These are phyloP conservation scores for Helianthus tuberosus DNA, from an alignment of 129 eudicot species.

Conservation along the genomic window DNA sequence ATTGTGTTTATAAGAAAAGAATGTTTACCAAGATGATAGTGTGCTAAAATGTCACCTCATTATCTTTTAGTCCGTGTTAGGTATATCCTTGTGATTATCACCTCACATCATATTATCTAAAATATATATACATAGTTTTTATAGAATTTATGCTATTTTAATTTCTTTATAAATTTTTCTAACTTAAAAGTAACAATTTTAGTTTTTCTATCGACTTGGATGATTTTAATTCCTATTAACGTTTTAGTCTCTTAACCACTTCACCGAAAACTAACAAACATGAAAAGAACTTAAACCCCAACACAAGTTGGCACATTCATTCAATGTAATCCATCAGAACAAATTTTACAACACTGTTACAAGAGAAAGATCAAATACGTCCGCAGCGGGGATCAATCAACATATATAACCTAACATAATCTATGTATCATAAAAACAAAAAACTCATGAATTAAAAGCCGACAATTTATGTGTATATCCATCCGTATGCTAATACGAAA, in stretches of 20 bases:
- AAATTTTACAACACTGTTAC: conserved; percentile 7
- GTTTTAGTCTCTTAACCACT: too few relatives aligned
- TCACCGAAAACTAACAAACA: too few relatives aligned
- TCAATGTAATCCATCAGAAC: background rate
- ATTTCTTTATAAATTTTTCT: too few relatives aligned
- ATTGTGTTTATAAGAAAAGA: too few relatives aligned
- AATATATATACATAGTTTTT: too few relatives aligned
- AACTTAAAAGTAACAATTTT: too few relatives aligned
- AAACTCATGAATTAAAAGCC: conserved; percentile 1
- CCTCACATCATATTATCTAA: too few relatives aligned
- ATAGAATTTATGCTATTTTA: too few relatives aligned
- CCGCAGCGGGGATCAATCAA: conserved; percentile 1
- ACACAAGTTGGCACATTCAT: background rate
- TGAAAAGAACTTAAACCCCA: background rate
- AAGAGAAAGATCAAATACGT: conserved; percentile 1
- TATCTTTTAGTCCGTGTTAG: too few relatives aligned
- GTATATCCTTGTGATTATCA: too few relatives aligned
- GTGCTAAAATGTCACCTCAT: too few relatives aligned
- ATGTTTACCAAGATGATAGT: too few relatives aligned
- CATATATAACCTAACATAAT: conserved; percentile 11
- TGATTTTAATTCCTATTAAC: background rate
- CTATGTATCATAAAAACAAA: background rate
- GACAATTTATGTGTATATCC: conserved; percentile 9
- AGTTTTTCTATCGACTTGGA: background rate
- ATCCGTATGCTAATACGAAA: conserved; percentile 53